Evolutionary conservation across 2,329 filamentous ascomycete genomes (phyloP).

Genomic region (Nemania sp.): DNA sequence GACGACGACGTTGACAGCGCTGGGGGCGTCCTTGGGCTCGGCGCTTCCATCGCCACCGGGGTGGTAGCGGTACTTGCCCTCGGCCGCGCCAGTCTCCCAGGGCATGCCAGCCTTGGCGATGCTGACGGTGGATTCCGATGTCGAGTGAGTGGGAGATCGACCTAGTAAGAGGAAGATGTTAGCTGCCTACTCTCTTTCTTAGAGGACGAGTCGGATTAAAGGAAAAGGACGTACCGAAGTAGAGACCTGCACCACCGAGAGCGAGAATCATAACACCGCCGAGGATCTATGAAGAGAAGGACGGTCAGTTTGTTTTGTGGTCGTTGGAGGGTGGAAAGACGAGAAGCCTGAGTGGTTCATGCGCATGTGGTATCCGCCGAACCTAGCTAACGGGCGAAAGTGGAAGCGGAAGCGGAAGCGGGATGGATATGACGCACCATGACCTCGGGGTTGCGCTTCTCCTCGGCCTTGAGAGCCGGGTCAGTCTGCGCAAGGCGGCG

Average conservation of each 20-base stretch:
- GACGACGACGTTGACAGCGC: constrained; percentile 93
- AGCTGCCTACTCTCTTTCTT: neutral
- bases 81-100: constrained; percentile 79
- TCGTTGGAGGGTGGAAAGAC: too few species aligned
- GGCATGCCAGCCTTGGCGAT: constrained; percentile 85
- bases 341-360: too few species aligned
- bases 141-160: constrained; percentile 84
- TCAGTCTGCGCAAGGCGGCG: constrained; percentile 61
- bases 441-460: constrained; percentile 66
- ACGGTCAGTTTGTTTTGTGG: constrained; percentile 39
- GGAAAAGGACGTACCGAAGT: constrained; percentile 73
- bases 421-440: constrained; percentile 55
- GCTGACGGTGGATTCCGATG: constrained; percentile 81
- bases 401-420: neutral
- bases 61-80: constrained; percentile 82
- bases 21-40: constrained; percentile 88
- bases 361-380: neutral
- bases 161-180: constrained; percentile 55
- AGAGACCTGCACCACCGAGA: constrained; percentile 89
- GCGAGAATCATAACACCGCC: constrained; percentile 90
- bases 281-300: constrained; percentile 75
- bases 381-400: neutral
- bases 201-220: neutral
- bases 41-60: constrained; percentile 84
- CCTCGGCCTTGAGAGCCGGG: constrained; percentile 65